These are phyloP conservation scores for Marasmius tenuissimus DNA, from an alignment of 1,284 basidiomycete genomes.

Conservation along the genomic window DNA sequence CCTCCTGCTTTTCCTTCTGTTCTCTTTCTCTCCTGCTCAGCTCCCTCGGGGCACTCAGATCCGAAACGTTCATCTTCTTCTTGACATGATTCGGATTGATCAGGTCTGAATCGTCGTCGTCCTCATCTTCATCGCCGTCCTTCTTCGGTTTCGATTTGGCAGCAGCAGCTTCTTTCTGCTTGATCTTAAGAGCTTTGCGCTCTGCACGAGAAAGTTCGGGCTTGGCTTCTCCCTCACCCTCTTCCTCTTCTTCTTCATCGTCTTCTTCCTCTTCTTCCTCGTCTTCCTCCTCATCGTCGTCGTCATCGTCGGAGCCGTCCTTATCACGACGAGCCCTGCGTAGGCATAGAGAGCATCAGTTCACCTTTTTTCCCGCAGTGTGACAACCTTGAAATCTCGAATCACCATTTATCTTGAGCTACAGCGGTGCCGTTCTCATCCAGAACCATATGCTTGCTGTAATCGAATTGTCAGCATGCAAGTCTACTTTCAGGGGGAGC, in stretches of 20 bases:
- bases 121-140: conserved; percentile 40
- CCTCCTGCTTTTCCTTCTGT: conserved; percentile 86
- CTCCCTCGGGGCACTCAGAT: conserved; percentile 55
- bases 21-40: conserved; percentile 80
- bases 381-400: conserved; percentile 13
- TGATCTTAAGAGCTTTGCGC: conserved; percentile 73
- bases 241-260: conserved; percentile 36
- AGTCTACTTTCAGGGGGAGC: background rate
- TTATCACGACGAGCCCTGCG: conserved; percentile 7
- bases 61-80: conserved; percentile 68
- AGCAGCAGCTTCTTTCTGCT: conserved; percentile 42
- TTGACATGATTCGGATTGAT: conserved; percentile 71
- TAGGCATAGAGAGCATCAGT: conserved; percentile 2
- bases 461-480: conserved; percentile 2
- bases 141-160: conserved; percentile 43
- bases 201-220: conserved; percentile 64
- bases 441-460: conserved; percentile 58
- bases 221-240: conserved; percentile 33
- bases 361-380: conserved; percentile 12
- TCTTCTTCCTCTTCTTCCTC: conserved; percentile 37
- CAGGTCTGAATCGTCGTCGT: conserved; percentile 58
- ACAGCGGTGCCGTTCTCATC: conserved; percentile 65
- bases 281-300: conserved; percentile 33
- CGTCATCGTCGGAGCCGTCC: conserved; percentile 28
- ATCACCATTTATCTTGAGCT: conserved; percentile 48